Conservation (phyloP, 2,329 filamentous ascomycete genomes). For the Sporothrix dimorphospora region DNA sequence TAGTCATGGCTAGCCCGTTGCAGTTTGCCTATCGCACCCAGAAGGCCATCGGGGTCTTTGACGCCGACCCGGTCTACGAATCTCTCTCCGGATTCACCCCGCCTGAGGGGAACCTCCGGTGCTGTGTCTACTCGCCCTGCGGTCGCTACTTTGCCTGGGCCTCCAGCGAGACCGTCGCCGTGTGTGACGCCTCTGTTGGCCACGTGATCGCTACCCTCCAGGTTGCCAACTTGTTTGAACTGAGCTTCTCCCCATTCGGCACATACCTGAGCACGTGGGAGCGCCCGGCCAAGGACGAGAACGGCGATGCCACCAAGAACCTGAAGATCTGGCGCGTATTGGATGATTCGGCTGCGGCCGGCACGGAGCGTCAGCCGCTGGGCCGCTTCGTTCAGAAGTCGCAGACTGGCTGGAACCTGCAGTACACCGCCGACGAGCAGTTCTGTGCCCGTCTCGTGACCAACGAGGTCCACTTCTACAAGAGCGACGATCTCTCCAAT, state of each 20-base stretch:
- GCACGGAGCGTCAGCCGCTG: conserved; percentile 70
- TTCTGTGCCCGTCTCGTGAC: conserved; percentile 92
- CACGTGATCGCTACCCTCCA: conserved; percentile 73
- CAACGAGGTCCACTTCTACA: conserved; percentile 97
- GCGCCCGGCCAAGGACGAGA: conserved; percentile 87
- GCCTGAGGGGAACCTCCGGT: conserved; percentile 92
- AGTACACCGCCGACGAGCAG: conserved; percentile 92
- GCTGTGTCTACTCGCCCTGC: conserved; percentile 92
- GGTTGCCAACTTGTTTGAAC: conserved; percentile 84
- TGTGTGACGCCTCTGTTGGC: conserved; percentile 80
- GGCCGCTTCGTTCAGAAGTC: conserved; percentile 95
- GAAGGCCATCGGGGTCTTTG: conserved; percentile 92
- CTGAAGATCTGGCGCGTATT: conserved; percentile 93
- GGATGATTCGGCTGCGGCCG: conserved; percentile 65
- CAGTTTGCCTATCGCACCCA: conserved; percentile 97
- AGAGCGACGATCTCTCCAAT: conserved; percentile 79
- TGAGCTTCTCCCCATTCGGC: conserved; percentile 90
- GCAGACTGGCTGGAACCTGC: conserved; percentile 94
- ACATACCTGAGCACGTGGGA: conserved; percentile 98
- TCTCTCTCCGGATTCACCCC: conserved; percentile 79
- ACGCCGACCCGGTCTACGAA: conserved; percentile 87
- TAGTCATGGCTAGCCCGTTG: conserved; percentile 91
- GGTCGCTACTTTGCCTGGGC: conserved; percentile 97
- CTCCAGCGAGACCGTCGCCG: conserved; percentile 80
- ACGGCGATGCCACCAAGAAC: conserved; percentile 92